A percentile compares a stretch with the other conserved stretches of the same genome.
Evolutionary conservation across 164 flowering plant species (phyloP).

Genomic region (Platanus orientalis): DNA sequence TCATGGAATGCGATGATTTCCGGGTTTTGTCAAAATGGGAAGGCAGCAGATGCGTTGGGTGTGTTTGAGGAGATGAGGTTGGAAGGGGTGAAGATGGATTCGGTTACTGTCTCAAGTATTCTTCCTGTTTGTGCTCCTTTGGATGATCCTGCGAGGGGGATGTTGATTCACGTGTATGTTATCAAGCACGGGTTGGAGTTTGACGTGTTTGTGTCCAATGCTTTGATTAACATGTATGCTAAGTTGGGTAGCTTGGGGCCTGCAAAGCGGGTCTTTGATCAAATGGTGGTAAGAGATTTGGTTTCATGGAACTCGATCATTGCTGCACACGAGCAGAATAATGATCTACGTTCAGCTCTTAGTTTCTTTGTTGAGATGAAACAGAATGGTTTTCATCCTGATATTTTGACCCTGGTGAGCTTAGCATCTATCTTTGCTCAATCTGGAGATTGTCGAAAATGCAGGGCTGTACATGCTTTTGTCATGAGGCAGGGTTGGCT

Average conservation of each 20-base stretch:
- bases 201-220: constrained; percentile 58
- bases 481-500: constrained; percentile 43
- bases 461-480: constrained; percentile 47
- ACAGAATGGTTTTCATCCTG: constrained; percentile 36
- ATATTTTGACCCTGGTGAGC: constrained; percentile 58
- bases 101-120: constrained; percentile 46
- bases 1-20: constrained; percentile 75
- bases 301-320: constrained; percentile 74
- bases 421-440: constrained; percentile 54
- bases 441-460: constrained; percentile 26
- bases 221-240: constrained; percentile 66
- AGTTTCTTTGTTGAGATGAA: constrained; percentile 44
- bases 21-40: constrained; percentile 53
- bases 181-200: constrained; percentile 51
- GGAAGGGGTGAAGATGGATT: constrained; percentile 46
- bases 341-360: constrained; percentile 37
- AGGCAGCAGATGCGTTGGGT: constrained; percentile 38
- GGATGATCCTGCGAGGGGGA: constrained; percentile 30
- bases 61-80: constrained; percentile 44
- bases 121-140: constrained; percentile 55
- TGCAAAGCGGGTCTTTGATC: constrained; percentile 41
- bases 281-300: constrained; percentile 46
- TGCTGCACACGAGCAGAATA: constrained; percentile 62
- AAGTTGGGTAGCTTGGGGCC: constrained; percentile 35
- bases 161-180: constrained; percentile 44